Conservation (phyloP, 179 eudicot genomes). For the Patellifolia procumbens region DNA sequence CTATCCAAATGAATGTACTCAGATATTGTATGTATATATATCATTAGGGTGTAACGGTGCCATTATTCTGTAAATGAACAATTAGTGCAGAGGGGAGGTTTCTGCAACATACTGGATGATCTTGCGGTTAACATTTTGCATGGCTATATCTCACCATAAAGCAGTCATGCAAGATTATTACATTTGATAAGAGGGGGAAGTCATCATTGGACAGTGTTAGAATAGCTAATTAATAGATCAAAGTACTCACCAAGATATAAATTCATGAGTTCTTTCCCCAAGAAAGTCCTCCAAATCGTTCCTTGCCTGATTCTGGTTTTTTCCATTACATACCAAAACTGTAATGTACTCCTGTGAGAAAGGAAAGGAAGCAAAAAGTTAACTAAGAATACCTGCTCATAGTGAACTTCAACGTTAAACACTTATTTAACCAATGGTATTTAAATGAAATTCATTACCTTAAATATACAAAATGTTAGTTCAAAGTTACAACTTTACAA, state of each 20-base stretch:
- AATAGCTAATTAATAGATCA: background rate
- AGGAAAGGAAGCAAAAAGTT: conserved; percentile 14
- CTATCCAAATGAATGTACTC: too few relatives aligned
- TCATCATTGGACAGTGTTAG: background rate
- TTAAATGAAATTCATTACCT: background rate
- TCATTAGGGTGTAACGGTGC: too few relatives aligned
- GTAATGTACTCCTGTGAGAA: conserved; percentile 48
- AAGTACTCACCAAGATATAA: conserved; percentile 45
- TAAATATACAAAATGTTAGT: background rate
- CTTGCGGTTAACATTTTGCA: too few relatives aligned
- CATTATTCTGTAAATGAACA: too few relatives aligned
- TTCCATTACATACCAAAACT: conserved; percentile 51
- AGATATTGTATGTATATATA: too few relatives aligned
- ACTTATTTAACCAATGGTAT: background rate
- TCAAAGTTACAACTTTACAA: too few relatives aligned
- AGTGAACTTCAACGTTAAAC: conserved; percentile 3
- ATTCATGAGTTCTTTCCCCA: conserved; percentile 42
- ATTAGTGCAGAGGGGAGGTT: too few relatives aligned
- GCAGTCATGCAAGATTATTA: background rate
- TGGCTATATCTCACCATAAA: background rate
- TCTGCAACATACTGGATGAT: too few relatives aligned
- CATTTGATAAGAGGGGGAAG: background rate
- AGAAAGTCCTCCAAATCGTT: conserved; percentile 54
- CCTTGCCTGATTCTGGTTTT: conserved; percentile 49
- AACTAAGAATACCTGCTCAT: background rate